These are phyloP conservation scores for Mycena rosella DNA, from an alignment of 768 basidiomycete genomes.

Conservation along the genomic window DNA sequence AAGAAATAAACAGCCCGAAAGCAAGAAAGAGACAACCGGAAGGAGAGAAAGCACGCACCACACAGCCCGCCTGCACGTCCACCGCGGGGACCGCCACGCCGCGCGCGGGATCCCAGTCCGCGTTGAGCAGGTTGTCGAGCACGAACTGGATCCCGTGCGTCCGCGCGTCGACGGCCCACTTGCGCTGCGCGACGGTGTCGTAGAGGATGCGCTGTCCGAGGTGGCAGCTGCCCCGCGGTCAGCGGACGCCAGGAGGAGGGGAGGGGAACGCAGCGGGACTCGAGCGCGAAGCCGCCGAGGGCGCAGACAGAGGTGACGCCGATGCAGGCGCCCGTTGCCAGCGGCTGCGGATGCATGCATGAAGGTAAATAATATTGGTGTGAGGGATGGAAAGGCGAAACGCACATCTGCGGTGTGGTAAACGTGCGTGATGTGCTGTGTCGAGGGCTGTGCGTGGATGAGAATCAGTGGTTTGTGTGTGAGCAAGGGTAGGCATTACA, in stretches of 20 bases:
- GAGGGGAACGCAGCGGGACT: too few relatives aligned
- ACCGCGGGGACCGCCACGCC: conserved; percentile 59
- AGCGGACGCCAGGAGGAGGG: too few relatives aligned
- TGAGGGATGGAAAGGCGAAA: not conserved
- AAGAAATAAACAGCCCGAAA: too few relatives aligned
- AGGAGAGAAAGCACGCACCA: conserved; percentile 60
- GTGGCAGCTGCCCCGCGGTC: too few relatives aligned
- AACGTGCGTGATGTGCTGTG: conserved; percentile 85
- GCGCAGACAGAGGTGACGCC: conserved; percentile 70
- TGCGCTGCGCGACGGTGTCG: conserved; percentile 87
- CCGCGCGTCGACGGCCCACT: conserved; percentile 73
- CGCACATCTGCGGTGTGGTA: conserved; percentile 90
- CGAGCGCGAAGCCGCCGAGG: conserved; percentile 84
- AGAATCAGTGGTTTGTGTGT: too few relatives aligned
- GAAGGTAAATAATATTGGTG: too few relatives aligned
- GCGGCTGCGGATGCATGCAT: conserved; percentile 65
- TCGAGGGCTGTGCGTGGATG: conserved; percentile 82
- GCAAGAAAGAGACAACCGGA: too few relatives aligned
- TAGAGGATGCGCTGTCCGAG: conserved; percentile 85
- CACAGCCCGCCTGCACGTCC: conserved; percentile 72
- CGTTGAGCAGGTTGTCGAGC: conserved; percentile 46
- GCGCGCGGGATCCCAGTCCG: conserved; percentile 53
- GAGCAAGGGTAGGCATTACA: too few relatives aligned
- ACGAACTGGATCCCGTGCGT: conserved; percentile 50
- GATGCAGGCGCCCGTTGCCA: conserved; percentile 87